Evolutionary conservation across 73 alveolate species (phyloP), one percentile per base, ranked within the genome.

Genomic region (Stentor coeruleus): DNA sequence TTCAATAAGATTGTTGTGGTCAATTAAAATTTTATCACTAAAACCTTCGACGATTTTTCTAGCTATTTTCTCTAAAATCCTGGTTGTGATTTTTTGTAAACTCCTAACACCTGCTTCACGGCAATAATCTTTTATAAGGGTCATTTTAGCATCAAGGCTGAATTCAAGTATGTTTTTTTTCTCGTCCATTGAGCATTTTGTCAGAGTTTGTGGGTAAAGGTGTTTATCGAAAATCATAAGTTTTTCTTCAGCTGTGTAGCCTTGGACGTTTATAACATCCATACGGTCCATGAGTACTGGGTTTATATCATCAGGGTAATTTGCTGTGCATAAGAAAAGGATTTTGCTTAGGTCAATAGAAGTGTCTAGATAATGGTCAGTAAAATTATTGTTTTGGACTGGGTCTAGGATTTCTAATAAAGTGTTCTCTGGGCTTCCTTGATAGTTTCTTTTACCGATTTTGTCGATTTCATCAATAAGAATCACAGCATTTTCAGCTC

Each of bases 381-480:
- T 76, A 58, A 92, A 92, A 30, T 81, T 39, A 30, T 84, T 38
- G 82, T 92, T 92, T 81, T 92, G 87, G 83, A 86, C 96, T 26
- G 98, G 98, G 49, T 92, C 98, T 39, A 92, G 74, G 26, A 92
- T 92, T 81, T 92, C 98, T 3, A 92, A 86, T 38, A 92, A 77
- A 58, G 95, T 91, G 38, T 86, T 76, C 28, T 93, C 94, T 2
- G 98, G 98, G 72, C 86, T 93, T 3, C 98, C 98, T 26, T 84
- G 86, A 30, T 40, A 30, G 72, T 90, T 87, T 73, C 93, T 82
- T 38, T 87, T 26, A 3, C 93, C 93, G 14, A 86, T 57, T 76
- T 87, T 90, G 79, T 87, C 93, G 3, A 90, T 92, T 60, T 92
- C 98, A 72, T 92, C 98, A 57, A 92, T 91, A 42, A 92, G 81